Evolutionary conservation across 345 rosid genomes (phyloP), one percentile per base, ranked within the genome.

Genomic region (Melaleuca quinquenervia): DNA sequence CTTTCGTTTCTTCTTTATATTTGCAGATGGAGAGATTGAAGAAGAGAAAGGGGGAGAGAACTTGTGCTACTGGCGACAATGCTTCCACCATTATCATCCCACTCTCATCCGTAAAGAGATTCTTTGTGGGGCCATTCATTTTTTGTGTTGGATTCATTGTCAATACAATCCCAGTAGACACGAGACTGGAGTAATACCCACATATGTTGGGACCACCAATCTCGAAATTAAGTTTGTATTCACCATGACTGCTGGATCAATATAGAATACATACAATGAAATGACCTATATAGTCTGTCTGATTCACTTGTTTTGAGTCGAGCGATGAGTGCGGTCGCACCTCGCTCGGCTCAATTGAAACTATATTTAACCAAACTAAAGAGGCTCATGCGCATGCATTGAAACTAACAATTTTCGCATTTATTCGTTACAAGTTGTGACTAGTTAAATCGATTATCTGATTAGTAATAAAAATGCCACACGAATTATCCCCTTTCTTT

Each of bases 291-390:
- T 58, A n/a, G 70, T 20, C 7, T 8, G 41, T 5, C 3, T 0
- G 24, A 36, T 70, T 70, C 45, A 32, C 26, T 70, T 32, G 13
- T 41, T 20, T 36, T 1, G 0, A 70, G 78, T 18, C 2, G 24
- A 18, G 48, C 0, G 7, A 36, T 6, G 2, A 70, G 0, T 70
- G 9, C 1, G 0, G 24, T 32, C 0, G 1, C 7, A 9, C 7
- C 14, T 70, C 1, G 1, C 27, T 9, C 1, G 0, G 5, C 18
- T 36, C 18, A 7, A 70, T 70, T 36, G 80, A 70, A 36, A 70
- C 48, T 18, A 18, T 8, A 18, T 36, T 70, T 6, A 18, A 70
- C 32, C 26, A 32, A 70, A 32, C 48, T 70, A 32, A 8, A 18
- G 29, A 14, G 6, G 21, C 48, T 16, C 78, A 32, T 32, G 48